Evolutionary conservation across 352 stramenopile species (phyloP).

Genomic region (Phytophthora pistaciae): DNA sequence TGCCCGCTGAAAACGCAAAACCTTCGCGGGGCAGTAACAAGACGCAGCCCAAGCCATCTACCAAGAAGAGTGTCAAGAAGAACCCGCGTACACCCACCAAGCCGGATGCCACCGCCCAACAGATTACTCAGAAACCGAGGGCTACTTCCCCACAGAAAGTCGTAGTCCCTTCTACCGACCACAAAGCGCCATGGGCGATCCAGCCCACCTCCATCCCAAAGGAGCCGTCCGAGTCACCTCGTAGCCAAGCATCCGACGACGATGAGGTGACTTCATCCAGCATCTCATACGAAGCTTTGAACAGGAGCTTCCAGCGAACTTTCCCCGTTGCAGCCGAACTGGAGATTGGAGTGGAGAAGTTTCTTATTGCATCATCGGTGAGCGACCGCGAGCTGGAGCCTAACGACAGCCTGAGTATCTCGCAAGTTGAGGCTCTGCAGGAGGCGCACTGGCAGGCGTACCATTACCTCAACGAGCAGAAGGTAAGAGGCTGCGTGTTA

Average conservation of each 20-base stretch:
- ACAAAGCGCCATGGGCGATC: slow-evolving; percentile 14
- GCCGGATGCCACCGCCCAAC: background rate
- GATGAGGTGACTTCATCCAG: slow-evolving; percentile 13
- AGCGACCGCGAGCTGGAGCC: slow-evolving; percentile 55
- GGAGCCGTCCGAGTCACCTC: slow-evolving; percentile 12
- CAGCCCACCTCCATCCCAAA: slow-evolving; percentile 7
- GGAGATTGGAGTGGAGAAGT: slow-evolving; percentile 79
- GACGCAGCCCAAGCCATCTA: background rate
- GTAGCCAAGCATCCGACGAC: slow-evolving; percentile 27
- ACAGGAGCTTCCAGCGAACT: slow-evolving; percentile 61
- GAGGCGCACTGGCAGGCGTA: slow-evolving; percentile 87
- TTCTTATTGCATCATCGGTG: slow-evolving; percentile 69
- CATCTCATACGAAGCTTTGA: slow-evolving; percentile 62
- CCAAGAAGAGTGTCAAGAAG: slow-evolving; percentile 11
- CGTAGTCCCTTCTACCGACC: background rate
- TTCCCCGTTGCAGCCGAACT: slow-evolving; percentile 81
- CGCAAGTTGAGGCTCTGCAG: slow-evolving; percentile 83
- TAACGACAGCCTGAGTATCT: slow-evolving; percentile 76
- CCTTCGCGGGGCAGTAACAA: slow-evolving; percentile 7
- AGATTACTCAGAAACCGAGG: slow-evolving; percentile 4
- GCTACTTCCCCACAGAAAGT: slow-evolving; percentile 1
- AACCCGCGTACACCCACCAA: slow-evolving; percentile 5
- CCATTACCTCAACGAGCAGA: slow-evolving; percentile 85
- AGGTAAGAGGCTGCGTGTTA: slow-evolving; percentile 46
- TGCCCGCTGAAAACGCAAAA: slow-evolving; percentile 9